Evolutionary conservation across 768 basidiomycete genomes (phyloP).

Genomic region (Mycena epipterygia): DNA sequence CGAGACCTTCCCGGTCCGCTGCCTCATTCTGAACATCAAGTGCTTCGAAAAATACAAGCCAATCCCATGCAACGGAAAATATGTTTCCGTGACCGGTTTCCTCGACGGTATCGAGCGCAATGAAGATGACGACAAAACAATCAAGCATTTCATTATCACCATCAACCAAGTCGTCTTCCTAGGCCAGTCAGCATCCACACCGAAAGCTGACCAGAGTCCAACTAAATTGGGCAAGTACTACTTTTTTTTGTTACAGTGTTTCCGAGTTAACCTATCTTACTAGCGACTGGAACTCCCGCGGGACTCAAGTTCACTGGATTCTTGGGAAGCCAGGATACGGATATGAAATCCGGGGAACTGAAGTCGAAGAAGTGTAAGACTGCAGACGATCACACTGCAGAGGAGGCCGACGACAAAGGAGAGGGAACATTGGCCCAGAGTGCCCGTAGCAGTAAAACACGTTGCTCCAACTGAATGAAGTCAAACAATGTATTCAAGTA

Average conservation of each 20-base stretch:
- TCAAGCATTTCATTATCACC: constrained; percentile 17
- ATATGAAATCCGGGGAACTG: background rate
- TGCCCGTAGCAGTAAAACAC: too few species aligned
- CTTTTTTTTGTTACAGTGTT: background rate
- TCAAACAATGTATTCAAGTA: too few species aligned
- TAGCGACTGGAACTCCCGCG: constrained; percentile 8
- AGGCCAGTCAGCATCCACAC: background rate
- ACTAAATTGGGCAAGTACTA: background rate
- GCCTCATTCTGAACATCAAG: background rate
- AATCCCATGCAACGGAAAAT: constrained; percentile 1
- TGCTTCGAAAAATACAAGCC: constrained; percentile 16
- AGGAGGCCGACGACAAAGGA: constrained; percentile 3
- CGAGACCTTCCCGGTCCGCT: background rate
- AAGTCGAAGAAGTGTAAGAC: constrained; percentile 2
- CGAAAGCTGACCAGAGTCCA: constrained; percentile 17
- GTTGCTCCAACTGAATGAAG: too few species aligned
- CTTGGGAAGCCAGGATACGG: background rate
- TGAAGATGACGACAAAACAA: background rate
- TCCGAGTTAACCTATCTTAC: background rate
- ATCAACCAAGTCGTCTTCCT: constrained; percentile 20
- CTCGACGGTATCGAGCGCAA: constrained; percentile 9
- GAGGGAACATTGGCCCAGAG: constrained; percentile 15
- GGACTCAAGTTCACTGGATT: constrained; percentile 20
- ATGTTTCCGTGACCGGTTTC: constrained; percentile 13
- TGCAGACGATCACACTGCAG: background rate